phyloP scores from a whole-genome alignment of 2,329 filamentous ascomycete species.

The Teratosphaeria zuluensis region DNA sequence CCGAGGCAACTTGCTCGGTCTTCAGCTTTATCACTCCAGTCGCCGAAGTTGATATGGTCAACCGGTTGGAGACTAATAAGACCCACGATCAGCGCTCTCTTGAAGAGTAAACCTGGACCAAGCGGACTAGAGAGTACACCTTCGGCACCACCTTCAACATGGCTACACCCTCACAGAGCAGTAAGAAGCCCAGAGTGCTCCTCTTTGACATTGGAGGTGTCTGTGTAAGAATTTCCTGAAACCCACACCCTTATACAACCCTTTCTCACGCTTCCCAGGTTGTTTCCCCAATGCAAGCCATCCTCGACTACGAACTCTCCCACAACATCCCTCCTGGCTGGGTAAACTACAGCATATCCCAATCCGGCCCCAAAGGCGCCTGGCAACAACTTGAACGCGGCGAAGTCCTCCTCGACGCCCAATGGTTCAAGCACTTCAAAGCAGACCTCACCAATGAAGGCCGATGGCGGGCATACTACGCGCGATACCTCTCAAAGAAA shows the following conservation, averaged over 20 bases:
- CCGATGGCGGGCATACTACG: slow-evolving; percentile 58
- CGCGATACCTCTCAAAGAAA: slow-evolving; percentile 14
- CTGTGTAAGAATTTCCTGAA: slow-evolving; percentile 50
- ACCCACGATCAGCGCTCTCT: not conserved
- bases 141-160: slow-evolving; percentile 15
- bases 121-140: slow-evolving; percentile 12
- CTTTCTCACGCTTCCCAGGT: slow-evolving; percentile 49
- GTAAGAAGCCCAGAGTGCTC: slow-evolving; percentile 54
- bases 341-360: slow-evolving; percentile 83
- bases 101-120: slow-evolving; percentile 6
- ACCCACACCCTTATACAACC: not conserved
- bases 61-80: not conserved
- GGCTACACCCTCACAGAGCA: slow-evolving; percentile 6
- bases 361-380: slow-evolving; percentile 64
- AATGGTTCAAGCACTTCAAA: slow-evolving; percentile 70
- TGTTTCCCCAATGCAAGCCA: slow-evolving; percentile 81
- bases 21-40: not conserved
- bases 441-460: slow-evolving; percentile 56
- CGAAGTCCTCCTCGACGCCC: slow-evolving; percentile 61
- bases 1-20: not conserved
- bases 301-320: slow-evolving; percentile 76
- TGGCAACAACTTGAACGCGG: slow-evolving; percentile 88
- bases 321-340: slow-evolving; percentile 75
- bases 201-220: slow-evolving; percentile 96
- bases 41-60: not conserved